Evolutionary conservation across 495 filamentous ascomycete genomes (phyloP), one percentile per base, ranked within the genome.

Genomic region (Neurospora sp.): DNA sequence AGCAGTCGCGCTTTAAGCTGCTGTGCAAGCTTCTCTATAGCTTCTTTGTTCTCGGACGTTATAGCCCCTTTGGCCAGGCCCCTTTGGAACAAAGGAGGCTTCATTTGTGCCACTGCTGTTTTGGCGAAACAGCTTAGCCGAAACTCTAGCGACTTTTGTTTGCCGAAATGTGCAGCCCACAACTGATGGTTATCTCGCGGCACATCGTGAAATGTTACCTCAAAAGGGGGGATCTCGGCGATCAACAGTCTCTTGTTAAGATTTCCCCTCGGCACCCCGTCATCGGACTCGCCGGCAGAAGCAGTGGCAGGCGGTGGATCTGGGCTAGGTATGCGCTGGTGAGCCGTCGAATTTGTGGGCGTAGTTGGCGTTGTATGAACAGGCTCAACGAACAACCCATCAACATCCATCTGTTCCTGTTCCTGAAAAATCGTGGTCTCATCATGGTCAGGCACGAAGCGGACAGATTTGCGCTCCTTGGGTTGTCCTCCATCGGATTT

Each of bases 401-500:
- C 74, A 16, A 77, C 40, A 39, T 80, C 77, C 75, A 80, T 77
- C 5, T 71, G 71, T 40, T 79, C 78, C 1, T 76, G 74, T 41
- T 79, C 79, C 27, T 77, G 69, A 41, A 73, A 71, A 8, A 79
- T 5, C 0, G 35, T 18, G 3, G 37, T 18, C 10, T 80, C 69
- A 10, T 81, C 73, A 37, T 75, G 75, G n/a, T 73, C 77, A 69
- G 70, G 78, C 41, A 76, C 70, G 73, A 84, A 84, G 41, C 81
- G 81, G 48, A 85, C 83, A 46, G 82, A 81, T 46, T 84, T 85
- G 20, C 76, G 80, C 40, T 77, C 75, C 74, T 81, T 80, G 1
- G 14, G 69, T 22, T 42, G 39, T 70, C 41, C 39, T 42, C 69
- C 69, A 66, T 66, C 27, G 6, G 53, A 35, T 66, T 66, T 66